Evolutionary conservation across 495 filamentous ascomycete species (phyloP).

Genomic region (Xylaria curta): DNA sequence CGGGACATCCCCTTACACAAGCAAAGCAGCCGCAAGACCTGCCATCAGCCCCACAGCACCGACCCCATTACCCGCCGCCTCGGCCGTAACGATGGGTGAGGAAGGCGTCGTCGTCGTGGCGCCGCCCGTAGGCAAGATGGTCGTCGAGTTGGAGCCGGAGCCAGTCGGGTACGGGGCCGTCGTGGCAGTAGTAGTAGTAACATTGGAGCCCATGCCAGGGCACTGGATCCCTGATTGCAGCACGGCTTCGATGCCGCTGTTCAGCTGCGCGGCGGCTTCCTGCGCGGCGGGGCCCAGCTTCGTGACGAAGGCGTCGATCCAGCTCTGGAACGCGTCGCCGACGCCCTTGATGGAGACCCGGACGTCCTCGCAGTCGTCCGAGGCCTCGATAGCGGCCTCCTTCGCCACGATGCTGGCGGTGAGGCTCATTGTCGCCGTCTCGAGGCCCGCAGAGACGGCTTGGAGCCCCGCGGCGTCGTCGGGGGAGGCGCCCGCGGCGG

Average conservation of each 20-base stretch:
- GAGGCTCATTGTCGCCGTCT: neutral
- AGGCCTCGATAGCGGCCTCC: conserved; percentile 2
- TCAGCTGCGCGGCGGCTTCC: neutral
- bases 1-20: neutral
- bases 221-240: neutral
- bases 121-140: conserved; percentile 2
- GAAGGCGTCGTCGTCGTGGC: neutral
- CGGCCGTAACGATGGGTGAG: neutral
- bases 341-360: neutral
- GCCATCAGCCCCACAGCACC: neutral
- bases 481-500: neutral
- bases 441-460: neutral
- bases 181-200: neutral
- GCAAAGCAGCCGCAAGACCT: neutral
- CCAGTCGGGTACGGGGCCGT: neutral
- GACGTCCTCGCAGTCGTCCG: conserved; percentile 1
- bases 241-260: neutral
- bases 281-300: neutral
- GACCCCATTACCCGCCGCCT: neutral
- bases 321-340: neutral
- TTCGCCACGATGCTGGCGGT: conserved; percentile 1
- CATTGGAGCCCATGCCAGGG: conserved; percentile 1
- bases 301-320: neutral
- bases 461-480: neutral
- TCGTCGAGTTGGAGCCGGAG: neutral